phyloP scores from a whole-genome alignment of 495 filamentous ascomycete genomes.

The Penicillium bovifimosum region DNA sequence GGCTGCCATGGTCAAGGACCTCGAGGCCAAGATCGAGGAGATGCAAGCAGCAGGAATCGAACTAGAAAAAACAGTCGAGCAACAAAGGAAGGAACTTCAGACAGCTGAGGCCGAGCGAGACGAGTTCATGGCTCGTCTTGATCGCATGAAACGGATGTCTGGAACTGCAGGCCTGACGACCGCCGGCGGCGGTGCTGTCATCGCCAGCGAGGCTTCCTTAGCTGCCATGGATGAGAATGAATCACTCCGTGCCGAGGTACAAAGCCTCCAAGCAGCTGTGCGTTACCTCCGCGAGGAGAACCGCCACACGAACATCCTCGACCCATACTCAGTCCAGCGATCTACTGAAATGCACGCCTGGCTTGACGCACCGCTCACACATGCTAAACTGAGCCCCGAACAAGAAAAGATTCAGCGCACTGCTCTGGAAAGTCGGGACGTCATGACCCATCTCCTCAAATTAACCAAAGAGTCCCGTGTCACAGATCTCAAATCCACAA shows the following conservation, averaged over 20 bases:
- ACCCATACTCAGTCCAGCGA: constrained; percentile 56
- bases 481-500: constrained; percentile 46
- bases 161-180: constrained; percentile 48
- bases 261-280: constrained; percentile 66
- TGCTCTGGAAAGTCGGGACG: constrained; percentile 61
- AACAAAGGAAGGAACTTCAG: constrained; percentile 40
- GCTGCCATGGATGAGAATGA: constrained; percentile 71
- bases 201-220: constrained; percentile 39
- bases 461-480: constrained; percentile 56
- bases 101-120: constrained; percentile 59
- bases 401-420: constrained; percentile 56
- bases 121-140: constrained; percentile 68
- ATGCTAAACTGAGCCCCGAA: constrained; percentile 37
- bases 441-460: constrained; percentile 64
- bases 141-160: constrained; percentile 44
- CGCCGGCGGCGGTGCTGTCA: constrained; percentile 37
- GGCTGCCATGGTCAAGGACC: constrained; percentile 41
- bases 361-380: constrained; percentile 60
- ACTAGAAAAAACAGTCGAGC: constrained; percentile 33
- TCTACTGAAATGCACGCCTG: constrained; percentile 45
- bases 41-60: constrained; percentile 40
- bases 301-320: constrained; percentile 55
- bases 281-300: constrained; percentile 75
- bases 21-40: constrained; percentile 59
- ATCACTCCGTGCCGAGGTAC: constrained; percentile 62